phyloP scores from a whole-genome alignment of 2,329 filamentous ascomycete species.

The Ciborinia camelliae region DNA sequence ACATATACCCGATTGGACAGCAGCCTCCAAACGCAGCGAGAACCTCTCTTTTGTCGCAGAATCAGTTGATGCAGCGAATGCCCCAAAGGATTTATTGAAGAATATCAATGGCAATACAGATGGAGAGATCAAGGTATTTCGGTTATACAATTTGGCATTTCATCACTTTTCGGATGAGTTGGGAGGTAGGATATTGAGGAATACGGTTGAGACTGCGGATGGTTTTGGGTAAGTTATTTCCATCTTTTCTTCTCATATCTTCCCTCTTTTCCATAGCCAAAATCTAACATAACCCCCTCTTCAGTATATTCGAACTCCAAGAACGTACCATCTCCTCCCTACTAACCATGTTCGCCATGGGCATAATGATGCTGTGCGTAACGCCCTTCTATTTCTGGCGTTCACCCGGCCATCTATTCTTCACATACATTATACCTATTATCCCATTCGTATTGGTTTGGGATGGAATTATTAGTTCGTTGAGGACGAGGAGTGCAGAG shows the following conservation, averaged over 20 bases:
- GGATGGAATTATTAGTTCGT: slow-evolving; percentile 64
- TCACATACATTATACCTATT: slow-evolving; percentile 63
- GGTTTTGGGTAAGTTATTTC: slow-evolving; percentile 53
- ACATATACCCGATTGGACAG: slow-evolving; percentile 58
- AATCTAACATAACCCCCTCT: background rate
- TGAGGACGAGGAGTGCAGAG: slow-evolving; percentile 63
- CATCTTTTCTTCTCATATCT: no score
- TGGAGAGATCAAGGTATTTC: slow-evolving; percentile 54
- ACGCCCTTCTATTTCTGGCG: slow-evolving; percentile 49
- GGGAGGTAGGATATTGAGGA: slow-evolving; percentile 58
- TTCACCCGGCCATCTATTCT: slow-evolving; percentile 49
- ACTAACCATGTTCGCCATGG: slow-evolving; percentile 51
- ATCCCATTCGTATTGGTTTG: slow-evolving; percentile 65
- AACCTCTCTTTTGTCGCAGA: slow-evolving; percentile 57
- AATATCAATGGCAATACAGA: slow-evolving; percentile 35
- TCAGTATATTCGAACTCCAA: slow-evolving; percentile 71
- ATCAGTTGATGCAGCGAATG: slow-evolving; percentile 62
- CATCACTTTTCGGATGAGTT: slow-evolving; percentile 70
- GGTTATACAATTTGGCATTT: slow-evolving; percentile 71
- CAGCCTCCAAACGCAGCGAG: slow-evolving; percentile 49
- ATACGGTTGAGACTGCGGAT: slow-evolving; percentile 62
- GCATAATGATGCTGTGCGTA: slow-evolving; percentile 48
- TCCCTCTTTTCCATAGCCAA: background rate
- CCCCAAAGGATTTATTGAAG: slow-evolving; percentile 47
- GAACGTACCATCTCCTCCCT: slow-evolving; percentile 56